phyloP scores from a whole-genome alignment of 768 basidiomycete species.

The Russula virescens region DNA sequence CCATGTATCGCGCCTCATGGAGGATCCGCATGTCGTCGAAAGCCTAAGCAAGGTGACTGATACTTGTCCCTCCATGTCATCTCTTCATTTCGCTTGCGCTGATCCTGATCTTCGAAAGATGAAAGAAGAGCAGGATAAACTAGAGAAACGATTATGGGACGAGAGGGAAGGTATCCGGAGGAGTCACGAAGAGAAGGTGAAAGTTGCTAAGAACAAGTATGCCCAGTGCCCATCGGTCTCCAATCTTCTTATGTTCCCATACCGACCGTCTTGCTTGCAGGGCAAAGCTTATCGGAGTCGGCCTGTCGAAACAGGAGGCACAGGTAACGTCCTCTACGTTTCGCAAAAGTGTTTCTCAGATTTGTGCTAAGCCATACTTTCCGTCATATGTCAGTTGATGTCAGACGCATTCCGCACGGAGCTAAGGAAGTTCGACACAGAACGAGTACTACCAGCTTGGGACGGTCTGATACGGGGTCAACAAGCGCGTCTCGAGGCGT shows the following conservation, averaged over 20 bases:
- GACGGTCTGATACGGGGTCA: slow-evolving; percentile 68
- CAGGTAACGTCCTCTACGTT: slow-evolving; percentile 38
- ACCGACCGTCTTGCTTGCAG: slow-evolving; percentile 33
- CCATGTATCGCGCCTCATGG: slow-evolving; percentile 52
- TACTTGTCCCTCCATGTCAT: background rate
- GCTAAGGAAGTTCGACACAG: slow-evolving; percentile 59
- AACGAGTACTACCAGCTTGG: slow-evolving; percentile 69
- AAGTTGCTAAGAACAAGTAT: slow-evolving; percentile 61
- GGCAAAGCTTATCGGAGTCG: slow-evolving; percentile 58
- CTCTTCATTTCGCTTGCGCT: background rate
- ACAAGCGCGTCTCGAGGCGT: slow-evolving; percentile 53
- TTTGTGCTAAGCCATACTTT: slow-evolving; percentile 14
- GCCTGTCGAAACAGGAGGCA: slow-evolving; percentile 63
- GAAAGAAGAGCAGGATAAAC: slow-evolving; percentile 60
- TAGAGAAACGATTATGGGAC: slow-evolving; percentile 65
- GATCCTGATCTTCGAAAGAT: slow-evolving; percentile 43
- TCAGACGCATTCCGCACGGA: slow-evolving; percentile 60
- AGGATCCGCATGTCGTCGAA: slow-evolving; percentile 46
- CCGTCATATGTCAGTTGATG: slow-evolving; percentile 46
- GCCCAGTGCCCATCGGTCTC: slow-evolving; percentile 22
- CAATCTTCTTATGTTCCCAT: background rate
- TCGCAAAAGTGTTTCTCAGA: slow-evolving; percentile 16
- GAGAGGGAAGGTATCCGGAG: slow-evolving; percentile 56
- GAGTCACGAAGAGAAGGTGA: slow-evolving; percentile 68
- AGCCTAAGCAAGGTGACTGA: slow-evolving; percentile 46